Evolutionary conservation across 1,284 basidiomycete species (phyloP), one percentile per base, ranked within the genome.

Genomic region (Fereydounia khargensis): DNA sequence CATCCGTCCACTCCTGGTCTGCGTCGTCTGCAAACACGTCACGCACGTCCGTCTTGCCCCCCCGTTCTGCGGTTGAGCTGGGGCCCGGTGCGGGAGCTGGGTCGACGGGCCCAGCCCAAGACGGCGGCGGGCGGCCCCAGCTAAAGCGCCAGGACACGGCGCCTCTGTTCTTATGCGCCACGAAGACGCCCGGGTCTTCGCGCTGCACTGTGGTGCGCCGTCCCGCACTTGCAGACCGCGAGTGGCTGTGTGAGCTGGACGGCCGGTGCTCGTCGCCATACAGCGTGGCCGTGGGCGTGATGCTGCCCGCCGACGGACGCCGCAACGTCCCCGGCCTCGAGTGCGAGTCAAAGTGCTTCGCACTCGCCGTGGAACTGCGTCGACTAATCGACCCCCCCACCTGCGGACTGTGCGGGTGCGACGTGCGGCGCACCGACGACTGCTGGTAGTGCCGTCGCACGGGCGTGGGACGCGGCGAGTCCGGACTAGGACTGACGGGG

Each of bases 121-220:
- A 54, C 24, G 68, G 65, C 9, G 68, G 68, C 4, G 68, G 68
- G n/a, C 65, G 44, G 14, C 68, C 68, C 68, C 67, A 71, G 16
- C 64, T 65, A 14, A 65, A 42, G 16, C 56, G 39, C 68, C 68
- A 71, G 2, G 64, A 59, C 0, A 55, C 65, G 5, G 63, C 59
- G 3, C 60, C 47, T 16, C 51, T 50, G 13, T 64, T 46, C 30
- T 62, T 64, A 53, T 71, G 67, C 8, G 67, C 68, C 1, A 69
- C 60, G 43, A 71, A 71, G 31, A 69, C 43, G 43, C n/a, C n/a
- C n/a, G n/a, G n/a, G n/a, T n/a, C n/a, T n/a, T n/a, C n/a, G n/a
- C n/a, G n/a, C n/a, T n/a, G n/a, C n/a, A n/a, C 63, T 67, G 8
- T 44, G 52, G 17, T 51, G 45, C 14, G 6, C 58, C 66, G 3